phyloP scores from a whole-genome alignment of 257 asterid species.

The Forsythia suspensa region DNA sequence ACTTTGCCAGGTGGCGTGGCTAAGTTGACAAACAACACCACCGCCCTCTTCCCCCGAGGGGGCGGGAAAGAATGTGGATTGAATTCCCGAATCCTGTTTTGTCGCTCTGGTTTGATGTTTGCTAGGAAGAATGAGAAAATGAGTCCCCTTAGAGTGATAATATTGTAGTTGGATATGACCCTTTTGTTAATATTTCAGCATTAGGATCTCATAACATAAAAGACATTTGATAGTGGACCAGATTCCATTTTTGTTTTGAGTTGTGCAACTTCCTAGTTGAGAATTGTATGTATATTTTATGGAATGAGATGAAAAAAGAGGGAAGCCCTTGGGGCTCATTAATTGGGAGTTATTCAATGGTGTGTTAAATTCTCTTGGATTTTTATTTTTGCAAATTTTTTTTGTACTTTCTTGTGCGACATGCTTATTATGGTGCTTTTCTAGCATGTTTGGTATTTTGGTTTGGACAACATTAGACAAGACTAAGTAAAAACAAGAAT shows the following conservation, averaged over 20 bases:
- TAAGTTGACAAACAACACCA: not conserved
- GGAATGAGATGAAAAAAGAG: not conserved
- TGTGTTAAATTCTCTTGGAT: not conserved
- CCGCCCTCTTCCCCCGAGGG: not conserved
- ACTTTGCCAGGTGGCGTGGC: conserved; percentile 19
- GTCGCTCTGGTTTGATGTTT: not conserved
- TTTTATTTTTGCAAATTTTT: too few species aligned
- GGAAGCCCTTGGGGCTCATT: not conserved
- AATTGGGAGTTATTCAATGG: not conserved
- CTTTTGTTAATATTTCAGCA: not conserved
- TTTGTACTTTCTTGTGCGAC: not conserved
- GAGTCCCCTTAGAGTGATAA: not conserved
- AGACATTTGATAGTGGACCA: not conserved
- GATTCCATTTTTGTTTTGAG: not conserved
- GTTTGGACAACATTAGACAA: not conserved
- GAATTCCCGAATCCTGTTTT: not conserved
- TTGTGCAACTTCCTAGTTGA: not conserved
- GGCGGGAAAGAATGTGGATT: not conserved
- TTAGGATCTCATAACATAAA: not conserved
- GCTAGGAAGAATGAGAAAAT: not conserved
- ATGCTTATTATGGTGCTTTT: not conserved
- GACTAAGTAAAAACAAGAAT: not conserved
- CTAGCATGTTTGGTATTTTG: not conserved
- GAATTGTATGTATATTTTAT: not conserved
- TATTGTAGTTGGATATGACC: not conserved